Evolutionary conservation across 768 basidiomycete species (phyloP), one percentile per base, ranked within the genome.

Genomic region (Termitomyces sp.): DNA sequence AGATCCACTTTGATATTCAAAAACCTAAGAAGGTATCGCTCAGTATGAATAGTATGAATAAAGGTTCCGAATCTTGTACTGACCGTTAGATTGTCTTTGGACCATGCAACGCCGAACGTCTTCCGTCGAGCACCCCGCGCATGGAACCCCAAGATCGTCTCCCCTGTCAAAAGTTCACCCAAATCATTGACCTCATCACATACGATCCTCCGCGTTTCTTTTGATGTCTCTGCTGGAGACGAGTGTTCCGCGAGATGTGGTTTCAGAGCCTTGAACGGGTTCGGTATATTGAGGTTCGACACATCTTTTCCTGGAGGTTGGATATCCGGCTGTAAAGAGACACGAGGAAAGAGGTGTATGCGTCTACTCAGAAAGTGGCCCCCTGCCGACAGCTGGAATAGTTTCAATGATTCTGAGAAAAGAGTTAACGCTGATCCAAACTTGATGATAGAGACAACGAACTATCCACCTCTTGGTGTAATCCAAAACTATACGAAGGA

Each of bases 231-330:
- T 35, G 67, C 41, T 18, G 62, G 18, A 56, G 64, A 47, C 2
- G 81, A 53, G 55, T 77, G 74, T 33, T 88, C 87, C 0, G 75
- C 65, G n/a, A 83, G 82, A n/a, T 68, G 75, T 30, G 72, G 72
- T 56, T 76, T 75, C 14, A 82, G 75, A 1, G 77, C 72, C 67
- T 85, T 91, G 75, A 91, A 85, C 3, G 85, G 80, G 60, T 85
- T 87, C 7, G 86, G 76, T n/a, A 88, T 71, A 30, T 67, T 59
- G 36, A 67, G 58, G 60, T 70, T 68, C 50, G 62, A 67, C 43
- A 61, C 62, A 41, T 72, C 66, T 49, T 74, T 66, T 28, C 77
- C 74, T 20, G 70, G 53, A 30, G 66, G 58, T 52, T 52, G 56
- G 5, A 51, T 59, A 14, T 70, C 70, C 10, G 57, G 56, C 30